Evolutionary conservation across 108 stramenopile species (phyloP).

Genomic region (Cyclotella baltica): DNA sequence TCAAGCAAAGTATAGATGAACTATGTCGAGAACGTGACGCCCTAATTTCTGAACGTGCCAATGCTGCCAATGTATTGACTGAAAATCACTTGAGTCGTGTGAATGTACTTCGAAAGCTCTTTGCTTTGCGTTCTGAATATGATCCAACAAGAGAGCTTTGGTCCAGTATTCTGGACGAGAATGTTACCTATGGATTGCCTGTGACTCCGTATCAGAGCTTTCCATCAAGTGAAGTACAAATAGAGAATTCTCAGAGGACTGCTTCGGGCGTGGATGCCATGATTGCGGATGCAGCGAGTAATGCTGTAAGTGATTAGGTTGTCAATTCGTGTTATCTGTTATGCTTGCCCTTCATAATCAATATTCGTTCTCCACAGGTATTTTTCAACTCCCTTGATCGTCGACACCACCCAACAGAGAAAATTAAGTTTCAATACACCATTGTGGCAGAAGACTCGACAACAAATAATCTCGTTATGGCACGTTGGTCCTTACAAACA

Average conservation of each 20-base stretch:
- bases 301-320: constrained; percentile 56
- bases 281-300: constrained; percentile 92
- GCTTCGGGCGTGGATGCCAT: constrained; percentile 94
- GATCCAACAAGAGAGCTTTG: constrained; percentile 82
- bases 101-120: constrained; percentile 85
- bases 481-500: constrained; percentile 92
- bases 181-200: constrained; percentile 83
- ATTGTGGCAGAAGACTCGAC: constrained; percentile 89
- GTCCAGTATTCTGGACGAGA: constrained; percentile 90
- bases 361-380: constrained; percentile 16
- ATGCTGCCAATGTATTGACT: constrained; percentile 75
- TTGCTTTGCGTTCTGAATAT: constrained; percentile 76
- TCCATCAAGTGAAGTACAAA: constrained; percentile 89
- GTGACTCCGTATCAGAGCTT: constrained; percentile 96
- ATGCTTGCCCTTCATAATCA: no score
- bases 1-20: constrained; percentile 92
- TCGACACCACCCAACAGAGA: constrained; percentile 66
- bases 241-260: constrained; percentile 90
- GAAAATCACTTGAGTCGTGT: constrained; percentile 87
- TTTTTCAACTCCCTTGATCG: constrained; percentile 84
- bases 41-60: constrained; percentile 73
- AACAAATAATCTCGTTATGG: constrained; percentile 93
- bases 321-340: not conserved
- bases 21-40: constrained; percentile 86
- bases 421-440: constrained; percentile 88